These are phyloP conservation scores for Corylus americana DNA, from an alignment of 306 rosid species.

Conservation along the genomic window DNA sequence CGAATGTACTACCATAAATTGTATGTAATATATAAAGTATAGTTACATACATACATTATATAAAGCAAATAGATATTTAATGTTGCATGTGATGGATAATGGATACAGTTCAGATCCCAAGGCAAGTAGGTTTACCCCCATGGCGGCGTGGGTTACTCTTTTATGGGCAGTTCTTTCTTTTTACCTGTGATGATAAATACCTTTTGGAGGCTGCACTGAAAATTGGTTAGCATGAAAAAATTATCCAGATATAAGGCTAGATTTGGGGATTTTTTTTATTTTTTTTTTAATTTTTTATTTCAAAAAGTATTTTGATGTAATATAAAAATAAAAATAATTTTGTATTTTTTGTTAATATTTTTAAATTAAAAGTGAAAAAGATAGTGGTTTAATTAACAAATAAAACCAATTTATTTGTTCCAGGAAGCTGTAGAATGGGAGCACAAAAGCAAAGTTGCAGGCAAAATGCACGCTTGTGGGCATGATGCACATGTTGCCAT, in stretches of 20 bases:
- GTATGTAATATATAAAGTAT: too few species aligned
- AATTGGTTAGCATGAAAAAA: not conserved
- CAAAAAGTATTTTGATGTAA: too few species aligned
- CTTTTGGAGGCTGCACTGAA: not conserved
- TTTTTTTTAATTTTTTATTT: too few species aligned
- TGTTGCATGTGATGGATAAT: not conserved
- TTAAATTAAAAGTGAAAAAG: too few species aligned
- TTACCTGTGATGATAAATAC: not conserved
- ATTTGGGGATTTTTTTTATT: too few species aligned
- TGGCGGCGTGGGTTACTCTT: not conserved
- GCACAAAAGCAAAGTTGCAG: constrained; percentile 82
- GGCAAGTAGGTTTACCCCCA: not conserved
- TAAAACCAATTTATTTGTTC: not conserved
- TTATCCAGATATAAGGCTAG: not conserved
- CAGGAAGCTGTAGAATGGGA: constrained; percentile 90
- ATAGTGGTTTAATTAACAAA: too few species aligned
- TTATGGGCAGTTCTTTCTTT: not conserved
- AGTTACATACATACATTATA: too few species aligned
- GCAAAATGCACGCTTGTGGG: constrained; percentile 99
- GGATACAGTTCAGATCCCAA: not conserved
- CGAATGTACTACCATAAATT: too few species aligned
- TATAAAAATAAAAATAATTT: too few species aligned
- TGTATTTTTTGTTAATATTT: too few species aligned
- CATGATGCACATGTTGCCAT: constrained; percentile 98
- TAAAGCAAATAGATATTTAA: not conserved